Evolutionary conservation across 2,329 filamentous ascomycete species (phyloP).

Genomic region (Fusarium marasasianum): DNA sequence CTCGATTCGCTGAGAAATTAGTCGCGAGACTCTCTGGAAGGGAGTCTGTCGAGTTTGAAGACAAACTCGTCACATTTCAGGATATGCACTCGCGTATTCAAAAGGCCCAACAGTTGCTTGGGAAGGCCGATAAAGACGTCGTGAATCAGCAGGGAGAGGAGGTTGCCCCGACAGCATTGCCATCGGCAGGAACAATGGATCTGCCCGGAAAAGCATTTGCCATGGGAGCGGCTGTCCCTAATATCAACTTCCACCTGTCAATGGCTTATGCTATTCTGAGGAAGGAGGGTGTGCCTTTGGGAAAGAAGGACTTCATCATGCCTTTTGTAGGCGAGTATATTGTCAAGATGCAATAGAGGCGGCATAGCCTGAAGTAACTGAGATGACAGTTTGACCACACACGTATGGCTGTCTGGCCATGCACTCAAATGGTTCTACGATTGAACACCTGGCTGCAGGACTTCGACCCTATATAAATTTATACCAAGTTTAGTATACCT

Average conservation of each 20-base stretch:
- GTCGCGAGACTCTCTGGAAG: conserved; percentile 44
- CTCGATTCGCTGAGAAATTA: conserved; percentile 39
- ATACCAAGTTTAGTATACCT: not conserved
- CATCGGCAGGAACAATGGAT: conserved; percentile 28
- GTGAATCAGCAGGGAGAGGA: conserved; percentile 44
- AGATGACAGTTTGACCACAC: not conserved
- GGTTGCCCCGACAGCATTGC: conserved; percentile 34
- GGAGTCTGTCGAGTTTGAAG: conserved; percentile 33
- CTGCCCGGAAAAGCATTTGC: conserved; percentile 52
- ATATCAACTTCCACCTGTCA: conserved; percentile 68
- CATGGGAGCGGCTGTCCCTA: conserved; percentile 59
- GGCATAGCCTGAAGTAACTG: not conserved
- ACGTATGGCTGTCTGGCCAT: not conserved
- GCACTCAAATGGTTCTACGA: not conserved
- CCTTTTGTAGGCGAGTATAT: conserved; percentile 37
- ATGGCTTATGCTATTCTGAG: conserved; percentile 68
- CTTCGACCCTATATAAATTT: not conserved
- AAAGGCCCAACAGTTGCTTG: conserved; percentile 37
- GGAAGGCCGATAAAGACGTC: conserved; percentile 45
- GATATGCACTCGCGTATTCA: conserved; percentile 46
- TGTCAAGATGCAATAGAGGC: conserved; percentile 21
- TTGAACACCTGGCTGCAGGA: not conserved
- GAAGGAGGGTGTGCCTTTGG: conserved; percentile 66
- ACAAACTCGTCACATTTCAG: conserved; percentile 44
- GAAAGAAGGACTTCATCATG: conserved; percentile 63